A percentile compares a stretch with the other conserved stretches of the same genome.
Conservation (phyloP, 176 grass and related monocot species). For the Thalia dealbata region DNA sequence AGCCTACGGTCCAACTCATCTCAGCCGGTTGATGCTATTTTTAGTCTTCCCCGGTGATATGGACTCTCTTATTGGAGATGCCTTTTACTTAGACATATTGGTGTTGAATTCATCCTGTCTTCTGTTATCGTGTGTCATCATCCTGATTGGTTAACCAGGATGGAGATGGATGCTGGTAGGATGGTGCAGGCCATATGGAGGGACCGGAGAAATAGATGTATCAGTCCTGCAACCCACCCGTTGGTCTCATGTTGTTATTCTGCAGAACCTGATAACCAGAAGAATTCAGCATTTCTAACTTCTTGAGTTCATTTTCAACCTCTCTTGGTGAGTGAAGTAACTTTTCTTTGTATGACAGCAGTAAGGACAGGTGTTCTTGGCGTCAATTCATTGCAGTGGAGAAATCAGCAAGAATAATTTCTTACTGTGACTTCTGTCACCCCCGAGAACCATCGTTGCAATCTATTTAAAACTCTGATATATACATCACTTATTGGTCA, state of each 20-base stretch:
- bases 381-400: not conserved
- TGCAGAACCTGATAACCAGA: not conserved
- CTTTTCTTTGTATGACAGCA: not conserved
- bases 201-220: not conserved
- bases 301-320: not conserved
- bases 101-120: not conserved
- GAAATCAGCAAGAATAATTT: not conserved
- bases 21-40: not conserved
- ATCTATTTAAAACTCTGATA: not conserved
- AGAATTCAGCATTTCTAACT: not conserved
- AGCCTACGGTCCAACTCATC: not conserved
- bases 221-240: not conserved
- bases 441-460: not conserved
- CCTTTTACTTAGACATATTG: not conserved
- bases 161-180: not conserved
- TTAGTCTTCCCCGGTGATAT: not conserved
- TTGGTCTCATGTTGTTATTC: not conserved
- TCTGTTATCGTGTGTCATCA: not conserved
- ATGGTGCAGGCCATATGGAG: not conserved
- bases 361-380: not conserved
- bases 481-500: not conserved
- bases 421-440: not conserved
- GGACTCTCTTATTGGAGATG: not conserved
- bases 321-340: not conserved
- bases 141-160: not conserved